phyloP scores from a whole-genome alignment of 148 eudicot species.

The Vaccinium myrtillus region DNA sequence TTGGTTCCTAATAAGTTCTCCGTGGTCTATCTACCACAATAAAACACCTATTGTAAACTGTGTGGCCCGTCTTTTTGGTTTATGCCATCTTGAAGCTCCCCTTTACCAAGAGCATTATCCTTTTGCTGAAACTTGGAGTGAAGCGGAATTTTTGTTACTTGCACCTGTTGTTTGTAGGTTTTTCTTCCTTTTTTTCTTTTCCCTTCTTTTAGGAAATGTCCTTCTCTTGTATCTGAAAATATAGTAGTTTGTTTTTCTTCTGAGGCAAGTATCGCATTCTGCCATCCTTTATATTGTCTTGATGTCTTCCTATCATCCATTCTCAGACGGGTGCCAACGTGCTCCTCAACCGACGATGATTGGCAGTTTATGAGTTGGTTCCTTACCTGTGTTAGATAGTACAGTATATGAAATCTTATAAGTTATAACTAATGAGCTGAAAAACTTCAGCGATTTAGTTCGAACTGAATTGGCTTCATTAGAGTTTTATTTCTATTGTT shows the following conservation, averaged over 20 bases:
- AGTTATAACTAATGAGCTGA: neutral
- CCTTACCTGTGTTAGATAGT: neutral
- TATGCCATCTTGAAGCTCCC: neutral
- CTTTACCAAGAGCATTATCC: neutral
- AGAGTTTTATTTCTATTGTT: neutral
- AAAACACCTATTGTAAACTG: neutral
- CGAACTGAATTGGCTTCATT: neutral
- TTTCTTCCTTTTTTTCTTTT: neutral
- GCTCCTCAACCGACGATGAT: neutral
- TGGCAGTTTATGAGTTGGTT: neutral
- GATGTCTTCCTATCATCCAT: neutral
- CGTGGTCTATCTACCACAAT: neutral
- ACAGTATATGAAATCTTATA: neutral
- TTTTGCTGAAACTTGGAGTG: neutral
- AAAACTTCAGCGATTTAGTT: neutral
- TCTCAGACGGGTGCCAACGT: neutral
- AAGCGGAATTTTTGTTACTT: neutral
- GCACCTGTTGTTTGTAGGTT: neutral
- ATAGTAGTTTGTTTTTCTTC: neutral
- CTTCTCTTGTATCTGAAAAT: neutral
- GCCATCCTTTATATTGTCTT: neutral
- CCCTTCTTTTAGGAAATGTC: neutral
- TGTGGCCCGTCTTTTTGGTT: neutral
- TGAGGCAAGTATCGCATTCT: conserved; percentile 8
- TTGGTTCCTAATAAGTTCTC: neutral